Evolutionary conservation across 495 filamentous ascomycete species (phyloP).

Genomic region (Aspergillus egyptiacus): DNA sequence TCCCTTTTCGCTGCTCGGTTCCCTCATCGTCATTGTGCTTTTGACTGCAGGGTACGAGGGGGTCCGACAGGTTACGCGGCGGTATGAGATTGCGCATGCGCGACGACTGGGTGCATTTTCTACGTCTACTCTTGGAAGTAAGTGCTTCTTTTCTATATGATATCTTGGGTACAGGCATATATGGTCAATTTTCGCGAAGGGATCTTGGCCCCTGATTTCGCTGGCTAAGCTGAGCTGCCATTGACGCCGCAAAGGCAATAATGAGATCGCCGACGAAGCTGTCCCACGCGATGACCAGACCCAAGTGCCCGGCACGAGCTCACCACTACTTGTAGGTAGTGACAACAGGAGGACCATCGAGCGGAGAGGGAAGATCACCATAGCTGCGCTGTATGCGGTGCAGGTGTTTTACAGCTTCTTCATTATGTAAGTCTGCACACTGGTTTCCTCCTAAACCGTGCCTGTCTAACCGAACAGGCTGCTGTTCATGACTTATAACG

Average conservation of each 20-base stretch:
- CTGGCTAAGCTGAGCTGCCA: slow-evolving; percentile 20
- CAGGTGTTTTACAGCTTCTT: slow-evolving; percentile 99
- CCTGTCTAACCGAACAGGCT: slow-evolving; percentile 57
- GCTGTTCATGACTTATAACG: slow-evolving; percentile 99
- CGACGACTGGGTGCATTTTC: slow-evolving; percentile 45
- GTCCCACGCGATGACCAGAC: slow-evolving; percentile 21
- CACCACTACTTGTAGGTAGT: slow-evolving; percentile 64
- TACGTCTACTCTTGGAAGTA: slow-evolving; percentile 26
- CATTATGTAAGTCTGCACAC: slow-evolving; percentile 82
- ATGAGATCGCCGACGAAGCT: slow-evolving; percentile 39
- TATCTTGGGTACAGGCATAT: neutral
- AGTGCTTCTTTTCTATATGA: slow-evolving; percentile 33
- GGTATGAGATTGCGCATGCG: slow-evolving; percentile 62
- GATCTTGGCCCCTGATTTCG: slow-evolving; percentile 5
- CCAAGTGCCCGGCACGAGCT: slow-evolving; percentile 50
- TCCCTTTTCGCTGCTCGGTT: slow-evolving; percentile 65
- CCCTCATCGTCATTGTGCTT: slow-evolving; percentile 72
- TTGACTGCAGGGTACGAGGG: slow-evolving; percentile 88
- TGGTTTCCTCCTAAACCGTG: slow-evolving; percentile 20
- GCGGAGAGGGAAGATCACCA: slow-evolving; percentile 62
- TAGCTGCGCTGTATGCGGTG: slow-evolving; percentile 78
- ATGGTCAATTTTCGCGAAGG: neutral
- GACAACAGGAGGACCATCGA: slow-evolving; percentile 40
- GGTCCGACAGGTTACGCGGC: slow-evolving; percentile 65
- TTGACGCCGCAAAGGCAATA: slow-evolving; percentile 39